A percentile compares a stretch with the other conserved stretches of the same genome.
Conservation (phyloP, 805 yeast species). For the Candida xyloterini region DNA sequence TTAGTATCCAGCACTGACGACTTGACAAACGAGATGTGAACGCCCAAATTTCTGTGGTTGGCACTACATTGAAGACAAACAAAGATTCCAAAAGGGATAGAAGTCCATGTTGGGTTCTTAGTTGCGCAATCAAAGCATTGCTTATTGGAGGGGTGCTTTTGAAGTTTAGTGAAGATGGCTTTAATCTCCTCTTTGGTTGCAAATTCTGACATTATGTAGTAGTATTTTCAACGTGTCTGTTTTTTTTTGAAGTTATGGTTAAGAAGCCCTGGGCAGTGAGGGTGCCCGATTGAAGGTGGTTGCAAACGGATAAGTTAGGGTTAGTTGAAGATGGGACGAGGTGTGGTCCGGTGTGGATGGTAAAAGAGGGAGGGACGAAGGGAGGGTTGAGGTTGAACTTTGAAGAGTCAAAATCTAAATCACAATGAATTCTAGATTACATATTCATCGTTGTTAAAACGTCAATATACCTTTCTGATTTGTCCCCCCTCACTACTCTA, state of each 20-base stretch:
- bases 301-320: no score
- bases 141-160: conserved; percentile 69
- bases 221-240: conserved; percentile 15
- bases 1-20: conserved; percentile 81
- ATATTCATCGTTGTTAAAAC: no score
- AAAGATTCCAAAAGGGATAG: conserved; percentile 92
- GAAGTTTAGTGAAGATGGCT: conserved; percentile 59
- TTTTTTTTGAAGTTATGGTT: conserved; percentile 7
- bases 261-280: conserved; percentile 13
- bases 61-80: conserved; percentile 94
- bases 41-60: conserved; percentile 93
- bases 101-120: conserved; percentile 97
- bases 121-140: conserved; percentile 90
- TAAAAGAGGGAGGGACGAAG: no score
- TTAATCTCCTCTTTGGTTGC: conserved; percentile 71
- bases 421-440: no score
- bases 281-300: no score
- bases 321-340: no score
- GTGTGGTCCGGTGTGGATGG: no score
- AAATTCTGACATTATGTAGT: conserved; percentile 26
- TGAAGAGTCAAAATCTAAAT: no score
- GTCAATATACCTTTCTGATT: no score
- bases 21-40: conserved; percentile 92
- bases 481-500: no score
- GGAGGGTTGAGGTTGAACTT: no score